Conservation (phyloP, 768 basidiomycete species). For the Russula ochroleuca region DNA sequence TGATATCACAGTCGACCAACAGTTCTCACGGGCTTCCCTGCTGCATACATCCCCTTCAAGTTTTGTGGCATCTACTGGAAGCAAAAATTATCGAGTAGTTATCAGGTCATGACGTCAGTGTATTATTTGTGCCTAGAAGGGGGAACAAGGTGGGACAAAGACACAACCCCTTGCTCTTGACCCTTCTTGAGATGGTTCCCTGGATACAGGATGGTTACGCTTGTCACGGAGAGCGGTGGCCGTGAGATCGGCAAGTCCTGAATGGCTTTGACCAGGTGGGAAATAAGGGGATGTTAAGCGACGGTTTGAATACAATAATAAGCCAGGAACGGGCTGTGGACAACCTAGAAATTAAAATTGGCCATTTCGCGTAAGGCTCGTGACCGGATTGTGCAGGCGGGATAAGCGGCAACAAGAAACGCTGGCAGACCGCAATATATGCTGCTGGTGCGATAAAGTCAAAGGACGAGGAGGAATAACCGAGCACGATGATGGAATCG, state of each 20-base stretch:
- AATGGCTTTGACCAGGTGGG: constrained; percentile 13
- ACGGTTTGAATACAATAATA: constrained; percentile 15
- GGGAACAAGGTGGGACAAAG: not conserved
- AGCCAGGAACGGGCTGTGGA: constrained; percentile 24
- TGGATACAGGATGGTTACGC: constrained; percentile 14
- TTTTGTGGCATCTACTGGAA: no score
- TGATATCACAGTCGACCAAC: constrained; percentile 3
- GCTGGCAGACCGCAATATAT: constrained; percentile 4
- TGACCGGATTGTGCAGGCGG: constrained; percentile 8
- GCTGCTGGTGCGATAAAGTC: not conserved
- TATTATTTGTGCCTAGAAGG: no score
- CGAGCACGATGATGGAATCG: not conserved
- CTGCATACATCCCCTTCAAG: not conserved
- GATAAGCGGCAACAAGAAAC: constrained; percentile 11
- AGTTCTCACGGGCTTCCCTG: constrained; percentile 3
- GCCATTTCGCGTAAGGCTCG: constrained; percentile 22
- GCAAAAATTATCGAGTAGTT: no score
- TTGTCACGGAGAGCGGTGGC: not conserved
- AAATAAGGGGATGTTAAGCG: constrained; percentile 13
- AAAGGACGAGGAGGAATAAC: not conserved
- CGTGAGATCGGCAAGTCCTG: constrained; percentile 17
- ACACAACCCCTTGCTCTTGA: not conserved
- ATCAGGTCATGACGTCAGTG: constrained; percentile 13
- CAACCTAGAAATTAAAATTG: constrained; percentile 13
- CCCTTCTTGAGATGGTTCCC: constrained; percentile 11